Percentiles rank a stretch among this genome's conserved stretches.
These are phyloP conservation scores for Eucalyptus globulus DNA, from an alignment of 345 rosid species.

Conservation along the genomic window DNA sequence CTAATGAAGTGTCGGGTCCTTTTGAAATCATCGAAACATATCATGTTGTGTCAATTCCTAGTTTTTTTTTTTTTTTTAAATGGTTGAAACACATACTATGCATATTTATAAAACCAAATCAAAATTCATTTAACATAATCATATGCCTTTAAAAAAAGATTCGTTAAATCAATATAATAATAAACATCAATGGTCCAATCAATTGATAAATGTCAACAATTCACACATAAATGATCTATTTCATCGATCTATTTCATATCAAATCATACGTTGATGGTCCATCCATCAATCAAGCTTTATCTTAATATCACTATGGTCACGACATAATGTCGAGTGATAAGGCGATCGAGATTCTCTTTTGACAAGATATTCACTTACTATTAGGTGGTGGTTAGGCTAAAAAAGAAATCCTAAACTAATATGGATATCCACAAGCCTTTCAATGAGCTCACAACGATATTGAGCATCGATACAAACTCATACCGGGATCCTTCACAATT, in stretches of 20 bases:
- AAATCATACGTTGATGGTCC: fast-evolving
- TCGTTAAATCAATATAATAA: no score
- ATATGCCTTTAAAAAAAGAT: background rate
- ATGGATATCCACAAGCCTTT: fast-evolving
- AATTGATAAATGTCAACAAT: no score
- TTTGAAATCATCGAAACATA: no score
- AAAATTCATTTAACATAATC: background rate
- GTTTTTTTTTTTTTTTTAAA: no score
- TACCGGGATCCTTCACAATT: fast-evolving
- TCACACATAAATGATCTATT: no score
- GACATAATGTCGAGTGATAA: fast-evolving
- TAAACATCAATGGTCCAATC: fast-evolving
- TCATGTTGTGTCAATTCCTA: background rate
- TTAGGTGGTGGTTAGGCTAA: fast-evolving
- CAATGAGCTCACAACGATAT: no score
- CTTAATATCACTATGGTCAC: no score
- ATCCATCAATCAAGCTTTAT: fast-evolving
- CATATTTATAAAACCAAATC: background rate
- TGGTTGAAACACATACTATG: background rate
- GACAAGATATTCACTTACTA: no score
- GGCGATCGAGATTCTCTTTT: fast-evolving
- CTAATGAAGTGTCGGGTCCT: background rate
- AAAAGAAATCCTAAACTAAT: no score
- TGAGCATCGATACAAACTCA: no score
- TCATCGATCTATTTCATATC: no score